Evolutionary conservation across 768 basidiomycete species (phyloP).

Genomic region (Hydnum rufescens): DNA sequence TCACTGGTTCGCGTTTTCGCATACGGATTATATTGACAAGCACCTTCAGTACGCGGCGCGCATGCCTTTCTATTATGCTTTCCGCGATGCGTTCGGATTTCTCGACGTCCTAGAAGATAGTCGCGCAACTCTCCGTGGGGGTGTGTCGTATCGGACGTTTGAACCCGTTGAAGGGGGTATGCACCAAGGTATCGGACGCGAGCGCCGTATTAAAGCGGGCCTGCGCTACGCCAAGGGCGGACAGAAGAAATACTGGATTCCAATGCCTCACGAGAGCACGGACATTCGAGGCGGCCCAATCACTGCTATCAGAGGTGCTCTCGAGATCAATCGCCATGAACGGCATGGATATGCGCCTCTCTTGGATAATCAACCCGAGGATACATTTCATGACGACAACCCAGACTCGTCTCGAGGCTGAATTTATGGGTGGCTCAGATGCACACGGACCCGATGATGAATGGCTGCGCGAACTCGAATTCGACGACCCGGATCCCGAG

Average conservation of each 20-base stretch:
- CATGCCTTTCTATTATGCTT: constrained; percentile 72
- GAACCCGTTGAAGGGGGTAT: constrained; percentile 89
- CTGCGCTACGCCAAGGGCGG: constrained; percentile 85
- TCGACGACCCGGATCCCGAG: constrained; percentile 43
- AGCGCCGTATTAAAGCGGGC: constrained; percentile 75
- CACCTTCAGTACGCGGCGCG: constrained; percentile 52
- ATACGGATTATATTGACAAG: constrained; percentile 67
- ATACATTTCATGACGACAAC: constrained; percentile 31
- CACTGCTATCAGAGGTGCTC: constrained; percentile 15
- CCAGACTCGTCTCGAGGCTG: constrained; percentile 11
- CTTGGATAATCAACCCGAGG: constrained; percentile 37
- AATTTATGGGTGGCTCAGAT: constrained; percentile 11
- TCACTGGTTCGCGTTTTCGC: constrained; percentile 87
- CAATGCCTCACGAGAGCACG: constrained; percentile 30
- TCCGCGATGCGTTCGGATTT: constrained; percentile 72
- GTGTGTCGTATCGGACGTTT: constrained; percentile 91
- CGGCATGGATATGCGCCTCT: constrained; percentile 61
- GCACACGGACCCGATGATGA: constrained; percentile 12
- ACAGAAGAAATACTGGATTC: constrained; percentile 88
- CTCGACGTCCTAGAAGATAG: constrained; percentile 78
- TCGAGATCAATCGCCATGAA: constrained; percentile 20
- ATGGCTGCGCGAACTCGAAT: constrained; percentile 24
- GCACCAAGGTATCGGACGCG: constrained; percentile 75
- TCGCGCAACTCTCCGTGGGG: constrained; percentile 60
- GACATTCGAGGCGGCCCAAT: constrained; percentile 16